phyloP scores from a whole-genome alignment of 495 filamentous ascomycete species.

The Lasiosphaeria miniovina region DNA sequence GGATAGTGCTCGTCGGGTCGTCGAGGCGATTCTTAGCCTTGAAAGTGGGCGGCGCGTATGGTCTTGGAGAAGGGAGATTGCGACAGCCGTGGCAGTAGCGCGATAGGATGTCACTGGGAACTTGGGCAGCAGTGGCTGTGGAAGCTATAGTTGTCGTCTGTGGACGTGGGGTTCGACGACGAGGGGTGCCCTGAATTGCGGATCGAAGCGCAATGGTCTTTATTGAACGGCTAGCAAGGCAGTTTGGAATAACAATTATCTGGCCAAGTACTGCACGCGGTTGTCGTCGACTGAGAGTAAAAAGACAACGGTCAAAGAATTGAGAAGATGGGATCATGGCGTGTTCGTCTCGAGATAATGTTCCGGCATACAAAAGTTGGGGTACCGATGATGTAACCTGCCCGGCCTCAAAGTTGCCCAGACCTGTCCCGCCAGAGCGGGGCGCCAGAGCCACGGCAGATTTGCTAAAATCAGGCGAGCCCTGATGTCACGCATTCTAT shows the following conservation, averaged over 20 bases:
- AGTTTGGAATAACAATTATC: background rate
- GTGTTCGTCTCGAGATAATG: background rate
- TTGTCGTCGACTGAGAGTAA: background rate
- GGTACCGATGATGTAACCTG: slow-evolving; percentile 26
- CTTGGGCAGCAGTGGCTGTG: no score
- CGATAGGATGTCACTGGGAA: no score
- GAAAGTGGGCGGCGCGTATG: no score
- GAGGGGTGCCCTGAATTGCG: background rate
- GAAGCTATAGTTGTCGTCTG: no score
- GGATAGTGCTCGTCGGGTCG: no score
- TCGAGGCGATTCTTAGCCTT: no score
- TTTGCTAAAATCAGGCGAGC: no score
- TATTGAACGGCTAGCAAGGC: background rate
- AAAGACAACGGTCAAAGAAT: background rate
- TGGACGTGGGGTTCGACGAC: no score
- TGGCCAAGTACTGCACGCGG: background rate
- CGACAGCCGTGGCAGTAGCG: no score
- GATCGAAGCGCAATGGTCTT: background rate
- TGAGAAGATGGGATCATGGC: background rate
- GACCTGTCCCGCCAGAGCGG: background rate
- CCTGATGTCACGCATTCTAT: no score
- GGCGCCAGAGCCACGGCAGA: background rate
- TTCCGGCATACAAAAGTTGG: background rate
- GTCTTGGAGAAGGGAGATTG: no score
- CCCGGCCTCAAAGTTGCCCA: background rate